phyloP scores from a whole-genome alignment of 192 early-diverging fungal species.

The Umbelopsis isabellina region DNA sequence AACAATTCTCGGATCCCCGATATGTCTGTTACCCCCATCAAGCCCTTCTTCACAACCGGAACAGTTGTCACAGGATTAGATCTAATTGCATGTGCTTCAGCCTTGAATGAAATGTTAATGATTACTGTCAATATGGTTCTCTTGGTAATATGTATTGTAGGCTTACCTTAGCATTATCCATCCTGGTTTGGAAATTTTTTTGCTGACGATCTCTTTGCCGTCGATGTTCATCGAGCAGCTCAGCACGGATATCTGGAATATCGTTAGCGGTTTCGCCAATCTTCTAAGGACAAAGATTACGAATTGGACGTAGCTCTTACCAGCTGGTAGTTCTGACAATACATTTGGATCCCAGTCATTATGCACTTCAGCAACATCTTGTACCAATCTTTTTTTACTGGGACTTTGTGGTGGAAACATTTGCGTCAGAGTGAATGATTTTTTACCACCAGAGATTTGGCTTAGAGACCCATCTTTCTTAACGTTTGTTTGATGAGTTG shows the following conservation, averaged over 20 bases:
- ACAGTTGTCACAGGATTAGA: not conserved
- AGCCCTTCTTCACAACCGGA: not conserved
- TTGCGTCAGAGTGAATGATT: slow-evolving; percentile 15
- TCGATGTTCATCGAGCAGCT: slow-evolving; percentile 21
- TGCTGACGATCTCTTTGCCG: slow-evolving; percentile 7
- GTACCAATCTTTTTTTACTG: not conserved
- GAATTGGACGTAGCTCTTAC: slow-evolving; percentile 8
- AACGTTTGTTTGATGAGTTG: not conserved
- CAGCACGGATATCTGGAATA: slow-evolving; percentile 24
- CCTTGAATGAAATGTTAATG: not conserved
- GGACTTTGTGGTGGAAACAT: slow-evolving; percentile 22
- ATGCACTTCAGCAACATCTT: not conserved
- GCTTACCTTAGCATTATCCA: not conserved
- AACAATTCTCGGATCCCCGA: slow-evolving; percentile 27
- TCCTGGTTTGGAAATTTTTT: not conserved
- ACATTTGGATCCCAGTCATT: slow-evolving; percentile 19
- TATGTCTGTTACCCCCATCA: slow-evolving; percentile 31
- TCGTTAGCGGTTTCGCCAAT: not conserved
- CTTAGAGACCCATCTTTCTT: not conserved
- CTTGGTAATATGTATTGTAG: not conserved
- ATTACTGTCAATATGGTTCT: not conserved
- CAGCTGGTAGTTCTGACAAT: slow-evolving; percentile 18
- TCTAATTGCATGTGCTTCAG: not conserved
- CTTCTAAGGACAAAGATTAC: not conserved
- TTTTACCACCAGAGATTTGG: not conserved